Evolutionary conservation across 768 basidiomycete species (phyloP).

Genomic region (Pulveroboletus sp.): DNA sequence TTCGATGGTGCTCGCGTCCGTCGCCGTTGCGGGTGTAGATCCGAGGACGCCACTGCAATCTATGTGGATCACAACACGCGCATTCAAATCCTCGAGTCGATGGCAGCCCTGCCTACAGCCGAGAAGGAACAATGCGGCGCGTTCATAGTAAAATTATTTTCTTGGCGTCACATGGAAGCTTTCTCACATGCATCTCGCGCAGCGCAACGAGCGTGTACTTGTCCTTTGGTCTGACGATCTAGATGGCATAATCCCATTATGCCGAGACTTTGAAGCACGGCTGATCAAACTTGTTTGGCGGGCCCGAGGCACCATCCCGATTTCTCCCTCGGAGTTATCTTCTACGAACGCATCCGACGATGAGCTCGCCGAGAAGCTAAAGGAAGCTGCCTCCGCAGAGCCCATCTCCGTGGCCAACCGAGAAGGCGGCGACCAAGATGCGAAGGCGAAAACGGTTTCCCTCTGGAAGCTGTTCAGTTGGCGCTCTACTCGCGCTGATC

Average conservation of each 20-base stretch:
- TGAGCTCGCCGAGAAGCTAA: constrained; percentile 49
- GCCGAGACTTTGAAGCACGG: constrained; percentile 67
- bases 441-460: neutral
- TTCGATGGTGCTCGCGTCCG: neutral
- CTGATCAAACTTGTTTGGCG: constrained; percentile 82
- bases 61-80: constrained; percentile 77
- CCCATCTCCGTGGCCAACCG: constrained; percentile 7
- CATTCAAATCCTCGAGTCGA: constrained; percentile 78
- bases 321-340: constrained; percentile 36
- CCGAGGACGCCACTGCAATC: constrained; percentile 56
- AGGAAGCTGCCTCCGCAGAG: constrained; percentile 18
- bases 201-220: constrained; percentile 82
- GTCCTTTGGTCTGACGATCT: constrained; percentile 84
- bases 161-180: neutral
- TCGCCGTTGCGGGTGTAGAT: constrained; percentile 34
- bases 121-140: constrained; percentile 92
- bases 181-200: constrained; percentile 6
- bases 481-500: constrained; percentile 43
- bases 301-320: constrained; percentile 35
- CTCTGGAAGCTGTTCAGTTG: constrained; percentile 35
- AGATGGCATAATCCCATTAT: constrained; percentile 73
- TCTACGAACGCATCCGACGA: constrained; percentile 51
- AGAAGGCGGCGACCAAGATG: neutral
- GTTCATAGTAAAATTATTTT: constrained; percentile 57
- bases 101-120: constrained; percentile 63